Base-by-base conservation (phyloP, 2,329 filamentous ascomycete genomes). In the Periconia digitata region DNA sequence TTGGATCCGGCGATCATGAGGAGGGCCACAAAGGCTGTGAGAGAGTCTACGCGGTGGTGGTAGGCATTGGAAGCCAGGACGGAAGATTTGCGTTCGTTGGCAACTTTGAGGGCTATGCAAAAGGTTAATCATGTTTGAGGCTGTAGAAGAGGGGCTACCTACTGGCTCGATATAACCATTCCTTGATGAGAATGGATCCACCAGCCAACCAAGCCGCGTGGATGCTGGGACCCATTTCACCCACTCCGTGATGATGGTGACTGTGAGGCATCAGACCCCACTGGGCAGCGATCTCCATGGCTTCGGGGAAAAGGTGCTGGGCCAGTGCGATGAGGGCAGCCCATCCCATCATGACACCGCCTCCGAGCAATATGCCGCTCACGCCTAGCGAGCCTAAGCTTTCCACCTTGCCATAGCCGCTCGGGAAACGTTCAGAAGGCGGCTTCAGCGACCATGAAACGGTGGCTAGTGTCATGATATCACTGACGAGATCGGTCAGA, bases 351-450 rank as follows among this genome's bases (percentile, higher is more conserved):
- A 95, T 91, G 54, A 96, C 75, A 43, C 94, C 94, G 53, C 94
- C 94, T 40, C 86, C 84, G 2, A 99, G 81, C 61, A 99, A 79
- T 74, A 99, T 88, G 54, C 91, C 86, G 59, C 92, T 96, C 27
- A 99, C 94, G 15, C 92, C 94, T 50, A 99, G 76, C 18, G 91
- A 94, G 17, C 94, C 94, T 66, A 99, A 75, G 63, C 91, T 96
- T 77, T 99, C 94, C n/a, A 99, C 83, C 76, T 99, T 99, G 67
- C 94, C 94, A 68, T 95, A 99, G 1, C 94, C 94, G 62, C 85
- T 84, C 2, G 94, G 94, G 67, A 96, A 99, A 35, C 82, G 82
- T 46, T 87, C 81, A 10, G 89, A 90, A 0, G 94, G 91, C 6
- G 90, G 86, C 62, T 88, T 90, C 51, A 97, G 75, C 50, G 92